Evolutionary conservation across 2,329 filamentous ascomycete genomes (phyloP), one percentile per base, ranked within the genome.

Genomic region (Ciborinia camelliae): DNA sequence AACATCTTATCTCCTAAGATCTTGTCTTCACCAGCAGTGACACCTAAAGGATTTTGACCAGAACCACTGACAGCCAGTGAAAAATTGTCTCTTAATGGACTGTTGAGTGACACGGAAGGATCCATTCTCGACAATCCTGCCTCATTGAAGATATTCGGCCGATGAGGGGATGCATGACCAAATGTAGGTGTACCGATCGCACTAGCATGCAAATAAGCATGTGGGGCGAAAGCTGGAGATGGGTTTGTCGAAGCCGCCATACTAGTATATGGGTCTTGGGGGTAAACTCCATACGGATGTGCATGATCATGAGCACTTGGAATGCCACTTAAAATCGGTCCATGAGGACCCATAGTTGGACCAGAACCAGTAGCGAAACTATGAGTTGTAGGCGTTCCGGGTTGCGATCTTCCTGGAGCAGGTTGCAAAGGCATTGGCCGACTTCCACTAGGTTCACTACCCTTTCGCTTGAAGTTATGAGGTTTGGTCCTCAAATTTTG

Each of bases 401-500:
- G 73, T 35, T 72, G 70, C 2, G 73, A 72, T 10, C 72, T 71
- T 9, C 73, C 73, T n/a, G 72, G 71, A 14, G 72, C 72, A 50
- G 73, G 73, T 48, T 75, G 73, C 6, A 74, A 68, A 50, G 68
- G 65, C 63, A 68, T 71, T 45, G 71, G 71, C 26, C 69, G 69
- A 50, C 68, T 67, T 20, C 70, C 71, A 32, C 69, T 71, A 41
- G 74, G 70, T 43, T 75, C 74, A 57, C 70, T 74, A 18, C 71
- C 71, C 57, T 75, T 76, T 20, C 73, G 68, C 41, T 72, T 75
- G 60, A 75, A 73, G 12, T 66, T 68, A 58, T 75, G 73, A 12
- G 72, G 71, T 61, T 75, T 75, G n/a, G 70, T 72, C 18, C 72
- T 68, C 28, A 75, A 64, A 70, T 90, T 87, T 67, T 92, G 88